Evolutionary conservation across 805 yeast species (phyloP).

Genomic region (Saccharomycopsis fibuligera): DNA sequence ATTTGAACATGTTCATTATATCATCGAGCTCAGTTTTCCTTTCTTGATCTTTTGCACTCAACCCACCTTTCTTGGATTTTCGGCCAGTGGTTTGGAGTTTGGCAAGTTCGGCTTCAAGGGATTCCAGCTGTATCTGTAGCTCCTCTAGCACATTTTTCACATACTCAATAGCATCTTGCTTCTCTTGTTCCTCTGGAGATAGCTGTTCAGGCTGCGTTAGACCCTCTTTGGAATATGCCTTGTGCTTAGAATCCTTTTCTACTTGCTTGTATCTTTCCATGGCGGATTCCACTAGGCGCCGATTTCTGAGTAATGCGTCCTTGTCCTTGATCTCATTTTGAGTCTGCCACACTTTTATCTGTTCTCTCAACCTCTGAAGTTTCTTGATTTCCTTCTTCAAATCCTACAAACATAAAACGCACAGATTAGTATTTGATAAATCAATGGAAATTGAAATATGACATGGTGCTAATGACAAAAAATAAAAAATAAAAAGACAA

Average conservation of each 20-base stretch:
- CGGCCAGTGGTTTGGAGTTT: conserved; percentile 11
- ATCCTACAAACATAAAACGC: conserved; percentile 9
- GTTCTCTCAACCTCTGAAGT: conserved; percentile 88
- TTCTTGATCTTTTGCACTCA: conserved; percentile 49
- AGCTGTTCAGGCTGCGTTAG: conserved; percentile 38
- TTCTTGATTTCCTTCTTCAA: conserved; percentile 92
- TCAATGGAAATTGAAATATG: no score
- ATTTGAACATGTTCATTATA: conserved; percentile 64
- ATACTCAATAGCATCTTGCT: conserved; percentile 41
- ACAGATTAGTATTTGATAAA: no score
- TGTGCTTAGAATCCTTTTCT: conserved; percentile 87
- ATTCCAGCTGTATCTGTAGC: conserved; percentile 19
- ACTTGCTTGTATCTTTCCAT: conserved; percentile 96
- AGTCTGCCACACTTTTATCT: conserved; percentile 89
- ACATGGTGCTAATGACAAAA: neutral
- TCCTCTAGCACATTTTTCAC: conserved; percentile 38
- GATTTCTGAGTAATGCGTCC: conserved; percentile 24
- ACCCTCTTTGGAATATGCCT: conserved; percentile 92
- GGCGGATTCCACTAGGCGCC: conserved; percentile 42
- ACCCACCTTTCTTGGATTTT: conserved; percentile 16
- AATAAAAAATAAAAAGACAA: neutral
- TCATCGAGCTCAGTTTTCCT: conserved; percentile 58
- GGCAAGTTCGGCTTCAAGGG: conserved; percentile 19
- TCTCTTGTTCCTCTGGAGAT: conserved; percentile 19
- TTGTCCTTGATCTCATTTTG: conserved; percentile 89